Conservation (phyloP, 768 basidiomycete species). For the Russula emetica region DNA sequence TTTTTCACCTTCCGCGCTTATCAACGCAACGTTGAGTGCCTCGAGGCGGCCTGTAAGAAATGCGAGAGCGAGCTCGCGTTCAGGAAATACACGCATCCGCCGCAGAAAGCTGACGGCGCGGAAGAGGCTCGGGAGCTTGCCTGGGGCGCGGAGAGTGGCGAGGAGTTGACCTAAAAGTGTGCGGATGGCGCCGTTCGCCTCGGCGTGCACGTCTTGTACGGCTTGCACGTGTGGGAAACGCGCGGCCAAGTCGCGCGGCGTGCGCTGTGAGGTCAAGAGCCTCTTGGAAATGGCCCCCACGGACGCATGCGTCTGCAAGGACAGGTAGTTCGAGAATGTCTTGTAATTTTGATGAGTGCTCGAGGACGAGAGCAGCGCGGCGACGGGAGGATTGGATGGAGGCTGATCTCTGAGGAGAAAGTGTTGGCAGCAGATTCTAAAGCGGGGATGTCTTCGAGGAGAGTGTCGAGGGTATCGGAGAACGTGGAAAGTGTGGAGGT, state of each 20-base stretch:
- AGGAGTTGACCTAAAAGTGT: slow-evolving; percentile 75
- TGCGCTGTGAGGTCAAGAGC: slow-evolving; percentile 82
- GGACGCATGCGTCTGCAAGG: slow-evolving; percentile 88
- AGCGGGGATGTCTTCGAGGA: slow-evolving; percentile 69
- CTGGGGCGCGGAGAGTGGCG: slow-evolving; percentile 72
- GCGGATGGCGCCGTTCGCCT: slow-evolving; percentile 62
- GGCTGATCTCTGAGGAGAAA: slow-evolving; percentile 72
- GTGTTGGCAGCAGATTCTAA: slow-evolving; percentile 67
- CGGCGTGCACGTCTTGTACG: slow-evolving; percentile 57
- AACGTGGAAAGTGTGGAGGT: slow-evolving; percentile 68
- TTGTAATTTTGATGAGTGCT: slow-evolving; percentile 89
- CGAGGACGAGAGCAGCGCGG: slow-evolving; percentile 79
- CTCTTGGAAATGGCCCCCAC: slow-evolving; percentile 89
- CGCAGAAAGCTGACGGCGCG: slow-evolving; percentile 86
- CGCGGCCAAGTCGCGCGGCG: slow-evolving; percentile 45
- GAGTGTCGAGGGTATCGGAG: slow-evolving; percentile 62
- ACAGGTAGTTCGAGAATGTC: slow-evolving; percentile 89
- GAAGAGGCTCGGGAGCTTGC: slow-evolving; percentile 85
- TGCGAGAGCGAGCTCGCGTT: slow-evolving; percentile 75
- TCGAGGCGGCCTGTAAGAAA: slow-evolving; percentile 73
- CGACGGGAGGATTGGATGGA: slow-evolving; percentile 67
- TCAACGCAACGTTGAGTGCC: slow-evolving; percentile 56
- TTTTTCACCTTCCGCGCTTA: slow-evolving; percentile 43
- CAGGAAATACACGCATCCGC: slow-evolving; percentile 68
- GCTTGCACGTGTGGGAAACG: slow-evolving; percentile 45